Base-by-base conservation (phyloP, 805 yeast genomes). In the Candida quercuum region DNA sequence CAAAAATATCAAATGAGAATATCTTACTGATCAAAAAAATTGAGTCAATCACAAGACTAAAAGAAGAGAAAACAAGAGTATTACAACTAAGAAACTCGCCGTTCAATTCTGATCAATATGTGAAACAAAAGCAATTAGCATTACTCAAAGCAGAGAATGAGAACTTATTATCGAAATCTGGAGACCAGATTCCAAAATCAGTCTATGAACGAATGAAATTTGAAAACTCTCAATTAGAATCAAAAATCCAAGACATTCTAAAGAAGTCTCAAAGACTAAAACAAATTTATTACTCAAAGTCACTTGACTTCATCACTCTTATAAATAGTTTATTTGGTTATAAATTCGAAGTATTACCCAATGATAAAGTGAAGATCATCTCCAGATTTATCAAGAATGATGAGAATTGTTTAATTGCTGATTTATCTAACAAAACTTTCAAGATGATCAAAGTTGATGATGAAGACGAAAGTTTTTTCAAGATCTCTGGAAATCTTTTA, bases 311-410 rank as follows among this genome's bases (percentile, higher is more conserved):
- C 36, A 64, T 86, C 26, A 76, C 79, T 23, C 74, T 81, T 2
- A 77, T 86, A 0, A 74, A 78, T 38, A 67, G 79, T 5, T 67
- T 82, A 21, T 67, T 88, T 36, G 96, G 96, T 0, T 86, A 76
- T 57, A 71, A 74, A 33, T 61, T 87, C 18, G 94, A 85, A 52
- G 80, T 86, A 45, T 58, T 78, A 54, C 65, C 69, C 46, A 64
- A 77, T 63, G 59, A 72, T 55, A 63, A 75, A 64, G 65, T 81
- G 49, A 66, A 82, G 59, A 62, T 79, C 50, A 59, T 68, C 48
- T 57, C 80, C 51, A 63, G 72, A 60, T 69, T 66, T 53, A 47
- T 57, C 4, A 50, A 60, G 19, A 56, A 67, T 4, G 57, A 57
- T 3, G 63, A 61, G 20, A 67, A 74, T 13, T 69, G 74, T 38